Evolutionary conservation across 108 stramenopile genomes (phyloP).

Genomic region (Aurantiochytrium sp.): DNA sequence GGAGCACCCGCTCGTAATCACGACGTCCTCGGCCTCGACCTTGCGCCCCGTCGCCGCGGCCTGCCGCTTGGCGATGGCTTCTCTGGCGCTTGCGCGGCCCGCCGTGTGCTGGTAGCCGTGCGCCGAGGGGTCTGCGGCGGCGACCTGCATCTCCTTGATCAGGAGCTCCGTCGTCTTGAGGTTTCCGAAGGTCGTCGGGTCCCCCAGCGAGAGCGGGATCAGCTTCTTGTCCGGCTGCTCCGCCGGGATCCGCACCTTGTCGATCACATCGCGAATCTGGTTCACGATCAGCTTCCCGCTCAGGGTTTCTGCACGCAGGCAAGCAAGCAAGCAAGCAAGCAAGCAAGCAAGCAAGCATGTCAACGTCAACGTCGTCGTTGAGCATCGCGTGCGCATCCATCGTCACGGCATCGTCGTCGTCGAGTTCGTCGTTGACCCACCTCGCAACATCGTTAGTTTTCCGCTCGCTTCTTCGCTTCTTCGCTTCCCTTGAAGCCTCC

Average conservation of each 20-base stretch:
- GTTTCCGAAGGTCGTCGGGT: conserved; percentile 69
- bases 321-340: too few relatives aligned
- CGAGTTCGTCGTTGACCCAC: too few relatives aligned
- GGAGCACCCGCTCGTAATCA: conserved; percentile 80
- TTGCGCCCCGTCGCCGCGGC: neutral
- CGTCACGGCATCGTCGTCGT: too few relatives aligned
- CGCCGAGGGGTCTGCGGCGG: conserved; percentile 32
- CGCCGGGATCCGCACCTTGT: conserved; percentile 54
- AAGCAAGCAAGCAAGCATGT: too few relatives aligned
- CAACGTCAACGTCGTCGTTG: too few relatives aligned
- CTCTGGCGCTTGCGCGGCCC: conserved; percentile 66
- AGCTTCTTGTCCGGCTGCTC: conserved; percentile 64
- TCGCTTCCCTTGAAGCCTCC: too few relatives aligned
- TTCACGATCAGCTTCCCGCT: conserved; percentile 69
- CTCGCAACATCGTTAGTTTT: too few relatives aligned
- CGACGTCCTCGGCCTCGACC: conserved; percentile 70
- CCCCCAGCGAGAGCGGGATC: conserved; percentile 79
- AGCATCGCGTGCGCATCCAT: too few relatives aligned
- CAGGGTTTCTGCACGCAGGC: conserved; percentile 38
- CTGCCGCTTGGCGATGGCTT: conserved; percentile 64
- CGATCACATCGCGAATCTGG: conserved; percentile 77
- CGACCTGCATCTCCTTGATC: conserved; percentile 51
- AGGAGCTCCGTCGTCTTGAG: conserved; percentile 61
- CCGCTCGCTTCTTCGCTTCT: too few relatives aligned
- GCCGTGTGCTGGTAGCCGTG: conserved; percentile 72